phyloP scores from a whole-genome alignment of 257 asterid species.

The Primulina huaijiensis region DNA sequence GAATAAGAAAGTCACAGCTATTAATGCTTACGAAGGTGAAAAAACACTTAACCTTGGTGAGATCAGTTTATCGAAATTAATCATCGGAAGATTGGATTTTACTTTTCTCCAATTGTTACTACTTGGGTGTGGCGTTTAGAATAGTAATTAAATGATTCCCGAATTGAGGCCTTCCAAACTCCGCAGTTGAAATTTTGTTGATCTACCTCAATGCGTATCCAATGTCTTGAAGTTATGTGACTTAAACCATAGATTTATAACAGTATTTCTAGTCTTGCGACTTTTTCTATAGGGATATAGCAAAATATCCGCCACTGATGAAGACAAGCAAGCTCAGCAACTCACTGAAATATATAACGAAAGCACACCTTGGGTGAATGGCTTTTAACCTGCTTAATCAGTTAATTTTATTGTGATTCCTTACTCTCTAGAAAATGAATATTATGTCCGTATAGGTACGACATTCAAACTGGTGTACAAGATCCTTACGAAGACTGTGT shows the following conservation, averaged over 20 bases:
- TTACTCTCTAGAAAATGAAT: not conserved
- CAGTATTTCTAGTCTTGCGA: constrained; percentile 13
- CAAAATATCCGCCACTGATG: constrained; percentile 82
- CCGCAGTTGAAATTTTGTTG: too few relatives aligned
- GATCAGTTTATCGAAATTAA: not conserved
- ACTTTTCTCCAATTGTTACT: not conserved
- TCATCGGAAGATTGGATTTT: not conserved
- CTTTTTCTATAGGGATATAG: constrained; percentile 59
- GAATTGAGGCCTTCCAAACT: too few relatives aligned
- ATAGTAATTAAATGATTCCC: not conserved
- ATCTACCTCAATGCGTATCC: not conserved
- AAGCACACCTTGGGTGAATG: constrained; percentile 74
- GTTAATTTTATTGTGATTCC: not conserved
- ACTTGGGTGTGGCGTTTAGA: not conserved
- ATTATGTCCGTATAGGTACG: constrained; percentile 47
- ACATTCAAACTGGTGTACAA: constrained; percentile 74
- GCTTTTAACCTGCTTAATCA: constrained; percentile 17
- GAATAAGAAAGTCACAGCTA: too few relatives aligned
- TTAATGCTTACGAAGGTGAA: not conserved
- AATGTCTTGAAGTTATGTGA: not conserved
- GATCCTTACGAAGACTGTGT: constrained; percentile 91
- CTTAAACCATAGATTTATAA: not conserved
- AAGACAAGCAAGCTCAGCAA: constrained; percentile 94
- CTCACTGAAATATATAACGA: constrained; percentile 73
- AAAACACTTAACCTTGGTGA: not conserved